A percentile compares a stretch with the other conserved stretches of the same genome.
phyloP scores from a whole-genome alignment of 257 asterid species.

The Forsythia suspensa region DNA sequence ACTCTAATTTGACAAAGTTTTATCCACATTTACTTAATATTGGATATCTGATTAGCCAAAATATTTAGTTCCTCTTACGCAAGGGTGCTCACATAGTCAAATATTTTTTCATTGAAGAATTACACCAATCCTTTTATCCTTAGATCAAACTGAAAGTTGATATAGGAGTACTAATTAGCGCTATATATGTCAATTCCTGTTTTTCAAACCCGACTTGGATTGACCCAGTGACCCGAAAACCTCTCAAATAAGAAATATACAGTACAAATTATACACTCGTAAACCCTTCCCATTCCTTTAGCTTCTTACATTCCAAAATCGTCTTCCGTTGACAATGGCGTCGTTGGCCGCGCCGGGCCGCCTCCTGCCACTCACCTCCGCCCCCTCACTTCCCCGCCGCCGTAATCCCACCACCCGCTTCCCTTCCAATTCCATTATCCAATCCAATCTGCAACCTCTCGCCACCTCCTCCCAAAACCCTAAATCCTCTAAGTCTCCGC shows the following conservation, averaged over 20 bases:
- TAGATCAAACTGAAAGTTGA: no score
- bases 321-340: slow-evolving; percentile 32
- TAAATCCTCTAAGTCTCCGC: slow-evolving; percentile 41
- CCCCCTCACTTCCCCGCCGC: slow-evolving; percentile 35
- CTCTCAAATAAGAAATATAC: neutral
- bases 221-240: neutral
- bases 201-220: neutral
- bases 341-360: slow-evolving; percentile 44
- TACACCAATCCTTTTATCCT: no score
- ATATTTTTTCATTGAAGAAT: no score
- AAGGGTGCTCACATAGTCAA: no score
- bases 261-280: neutral
- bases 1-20: no score
- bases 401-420: slow-evolving; percentile 24
- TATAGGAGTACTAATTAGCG: neutral
- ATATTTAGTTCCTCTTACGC: no score
- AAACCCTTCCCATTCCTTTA: neutral
- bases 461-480: slow-evolving; percentile 47
- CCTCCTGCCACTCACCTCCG: slow-evolving; percentile 42
- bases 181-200: neutral
- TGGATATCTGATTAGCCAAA: no score
- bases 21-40: no score
- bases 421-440: slow-evolving; percentile 28
- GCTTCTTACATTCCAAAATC: slow-evolving; percentile 33
- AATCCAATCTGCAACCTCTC: slow-evolving; percentile 36